Evolutionary conservation across 805 yeast genomes (phyloP).

Genomic region (Wickerhamomyces hampshirensis): DNA sequence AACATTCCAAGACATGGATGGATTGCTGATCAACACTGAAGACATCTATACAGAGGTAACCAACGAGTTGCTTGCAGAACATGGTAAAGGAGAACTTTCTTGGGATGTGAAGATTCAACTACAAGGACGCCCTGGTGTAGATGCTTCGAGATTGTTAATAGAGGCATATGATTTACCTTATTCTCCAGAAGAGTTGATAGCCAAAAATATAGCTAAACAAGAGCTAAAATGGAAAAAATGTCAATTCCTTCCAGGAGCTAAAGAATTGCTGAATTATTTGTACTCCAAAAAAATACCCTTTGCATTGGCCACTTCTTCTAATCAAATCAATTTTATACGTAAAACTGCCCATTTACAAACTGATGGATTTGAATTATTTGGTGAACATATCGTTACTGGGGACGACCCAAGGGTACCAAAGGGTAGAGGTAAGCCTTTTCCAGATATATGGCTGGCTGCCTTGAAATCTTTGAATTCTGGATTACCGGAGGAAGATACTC

Average conservation of each 20-base stretch:
- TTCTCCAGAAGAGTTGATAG: constrained; percentile 60
- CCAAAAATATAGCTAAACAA: constrained; percentile 46
- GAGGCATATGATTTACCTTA: constrained; percentile 64
- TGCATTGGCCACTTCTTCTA: constrained; percentile 89
- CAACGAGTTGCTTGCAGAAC: constrained; percentile 57
- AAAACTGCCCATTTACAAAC: constrained; percentile 65
- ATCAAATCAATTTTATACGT: constrained; percentile 49
- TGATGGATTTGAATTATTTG: constrained; percentile 61
- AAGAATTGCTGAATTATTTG: constrained; percentile 56
- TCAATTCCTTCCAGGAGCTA: constrained; percentile 79
- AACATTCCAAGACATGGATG: constrained; percentile 74
- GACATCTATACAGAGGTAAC: constrained; percentile 82
- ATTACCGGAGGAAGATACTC: constrained; percentile 29
- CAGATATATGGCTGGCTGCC: constrained; percentile 89
- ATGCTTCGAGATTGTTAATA: constrained; percentile 45
- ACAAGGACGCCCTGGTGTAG: constrained; percentile 89
- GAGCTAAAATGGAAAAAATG: constrained; percentile 55
- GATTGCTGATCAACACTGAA: constrained; percentile 87
- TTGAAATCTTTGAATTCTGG: constrained; percentile 65
- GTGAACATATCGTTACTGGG: constrained; percentile 71
- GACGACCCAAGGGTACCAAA: constrained; percentile 79
- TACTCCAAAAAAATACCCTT: constrained; percentile 58
- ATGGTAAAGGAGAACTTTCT: constrained; percentile 74
- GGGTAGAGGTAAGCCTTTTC: constrained; percentile 91
- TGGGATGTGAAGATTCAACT: constrained; percentile 87